These are phyloP conservation scores for Dendrostoma leiphaemia DNA, from an alignment of 2,329 filamentous ascomycete genomes.

Conservation along the genomic window DNA sequence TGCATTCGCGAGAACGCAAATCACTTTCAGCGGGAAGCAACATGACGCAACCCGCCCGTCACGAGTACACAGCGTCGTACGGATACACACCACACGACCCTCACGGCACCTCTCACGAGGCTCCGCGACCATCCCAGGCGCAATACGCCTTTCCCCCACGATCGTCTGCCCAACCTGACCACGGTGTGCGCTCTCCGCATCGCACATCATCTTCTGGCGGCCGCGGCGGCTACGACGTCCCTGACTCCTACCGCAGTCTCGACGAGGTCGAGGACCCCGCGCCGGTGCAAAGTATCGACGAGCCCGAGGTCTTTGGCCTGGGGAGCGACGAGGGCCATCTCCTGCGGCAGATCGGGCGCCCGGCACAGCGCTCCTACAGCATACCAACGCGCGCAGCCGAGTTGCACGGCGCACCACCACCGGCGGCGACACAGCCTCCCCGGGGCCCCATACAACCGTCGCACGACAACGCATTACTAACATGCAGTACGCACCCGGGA, in stretches of 20 bases:
- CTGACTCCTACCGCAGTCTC: slow-evolving; percentile 22
- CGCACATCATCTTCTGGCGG: no score
- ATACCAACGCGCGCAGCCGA: neutral
- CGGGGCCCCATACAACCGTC: neutral
- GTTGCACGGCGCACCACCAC: neutral
- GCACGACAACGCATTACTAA: neutral
- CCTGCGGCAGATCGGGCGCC: neutral
- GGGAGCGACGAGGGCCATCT: neutral
- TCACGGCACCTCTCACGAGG: neutral
- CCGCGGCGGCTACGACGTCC: slow-evolving; percentile 24
- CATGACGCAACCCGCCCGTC: slow-evolving; percentile 5
- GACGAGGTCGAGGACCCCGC: slow-evolving; percentile 22
- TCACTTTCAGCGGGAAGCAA: neutral
- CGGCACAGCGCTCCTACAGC: neutral
- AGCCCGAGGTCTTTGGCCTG: slow-evolving; percentile 8
- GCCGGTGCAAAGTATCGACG: slow-evolving; percentile 29
- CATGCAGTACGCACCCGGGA: neutral
- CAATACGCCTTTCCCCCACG: no score
- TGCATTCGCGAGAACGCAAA: neutral
- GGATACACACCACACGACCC: neutral
- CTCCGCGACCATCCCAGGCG: neutral
- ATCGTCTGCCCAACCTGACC: no score
- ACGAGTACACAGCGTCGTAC: slow-evolving; percentile 2
- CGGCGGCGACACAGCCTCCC: neutral
- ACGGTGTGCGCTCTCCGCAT: no score